Percentiles rank a stretch among this genome's conserved stretches.
Conservation (phyloP, 352 stramenopile species). For the Phytopythium cucurbitacearum region DNA sequence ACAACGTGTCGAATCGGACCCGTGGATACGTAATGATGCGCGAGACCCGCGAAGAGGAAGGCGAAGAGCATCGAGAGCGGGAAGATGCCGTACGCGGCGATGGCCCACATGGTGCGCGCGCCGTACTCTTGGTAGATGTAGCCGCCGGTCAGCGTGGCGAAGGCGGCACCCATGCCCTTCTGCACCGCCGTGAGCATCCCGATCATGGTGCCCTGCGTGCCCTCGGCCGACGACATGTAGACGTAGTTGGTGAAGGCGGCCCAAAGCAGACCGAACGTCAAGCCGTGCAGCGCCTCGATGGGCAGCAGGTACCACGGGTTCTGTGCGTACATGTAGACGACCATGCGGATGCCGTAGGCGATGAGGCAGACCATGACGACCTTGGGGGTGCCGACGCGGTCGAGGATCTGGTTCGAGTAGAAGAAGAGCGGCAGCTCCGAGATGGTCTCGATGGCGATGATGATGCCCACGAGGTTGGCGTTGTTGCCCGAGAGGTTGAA, state of each 20-base stretch:
- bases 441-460: conserved; percentile 62
- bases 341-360: conserved; percentile 52
- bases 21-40: conserved; percentile 23
- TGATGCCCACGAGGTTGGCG: conserved; percentile 55
- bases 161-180: conserved; percentile 58
- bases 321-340: conserved; percentile 55
- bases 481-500: conserved; percentile 69
- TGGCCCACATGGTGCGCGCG: conserved; percentile 52
- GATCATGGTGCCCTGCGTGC: conserved; percentile 74
- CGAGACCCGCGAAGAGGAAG: conserved; percentile 39
- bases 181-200: conserved; percentile 55
- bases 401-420: conserved; percentile 65
- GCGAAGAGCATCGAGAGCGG: conserved; percentile 39
- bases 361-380: conserved; percentile 51
- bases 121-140: conserved; percentile 72
- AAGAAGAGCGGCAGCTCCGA: conserved; percentile 78
- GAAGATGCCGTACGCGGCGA: conserved; percentile 43
- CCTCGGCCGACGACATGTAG: conserved; percentile 50
- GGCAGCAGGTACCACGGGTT: conserved; percentile 64
- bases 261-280: conserved; percentile 70
- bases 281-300: conserved; percentile 60
- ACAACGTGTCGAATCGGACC: conserved; percentile 6
- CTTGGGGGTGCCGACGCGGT: conserved; percentile 40
- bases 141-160: conserved; percentile 57
- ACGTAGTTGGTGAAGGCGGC: conserved; percentile 78